Conservation (phyloP, 176 grass and related monocot species). For the Eleusine coracana region DNA sequence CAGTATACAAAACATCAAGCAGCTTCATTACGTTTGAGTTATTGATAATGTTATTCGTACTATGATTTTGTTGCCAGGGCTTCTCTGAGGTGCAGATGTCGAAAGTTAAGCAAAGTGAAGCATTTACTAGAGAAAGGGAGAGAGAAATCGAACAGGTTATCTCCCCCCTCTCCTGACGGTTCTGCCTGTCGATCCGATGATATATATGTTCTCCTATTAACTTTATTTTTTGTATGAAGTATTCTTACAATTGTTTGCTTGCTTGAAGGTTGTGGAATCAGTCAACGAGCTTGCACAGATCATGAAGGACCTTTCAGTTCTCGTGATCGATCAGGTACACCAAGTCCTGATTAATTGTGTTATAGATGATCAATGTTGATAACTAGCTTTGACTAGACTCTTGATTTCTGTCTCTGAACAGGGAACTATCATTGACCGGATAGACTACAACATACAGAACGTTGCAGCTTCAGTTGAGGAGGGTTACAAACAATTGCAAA, state of each 20-base stretch:
- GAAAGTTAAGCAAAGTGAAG: slow-evolving; percentile 93
- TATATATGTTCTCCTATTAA: neutral
- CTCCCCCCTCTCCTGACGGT: slow-evolving; percentile 6
- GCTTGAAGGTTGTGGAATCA: slow-evolving; percentile 88
- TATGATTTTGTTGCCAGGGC: slow-evolving; percentile 62
- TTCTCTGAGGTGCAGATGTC: slow-evolving; percentile 92
- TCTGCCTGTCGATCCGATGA: neutral
- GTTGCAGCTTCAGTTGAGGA: slow-evolving; percentile 86
- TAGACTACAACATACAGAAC: slow-evolving; percentile 93
- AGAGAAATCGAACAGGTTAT: slow-evolving; percentile 88
- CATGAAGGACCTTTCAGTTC: slow-evolving; percentile 98
- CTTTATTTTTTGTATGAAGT: neutral
- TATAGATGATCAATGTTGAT: slow-evolving; percentile 17
- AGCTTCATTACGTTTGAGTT: slow-evolving; percentile 10
- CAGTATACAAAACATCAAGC: neutral
- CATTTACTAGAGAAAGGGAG: slow-evolving; percentile 94
- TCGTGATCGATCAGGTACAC: slow-evolving; percentile 96
- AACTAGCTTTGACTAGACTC: slow-evolving; percentile 13
- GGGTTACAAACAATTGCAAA: slow-evolving; percentile 88
- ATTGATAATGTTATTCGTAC: slow-evolving; percentile 1
- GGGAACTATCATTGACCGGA: slow-evolving; percentile 94
- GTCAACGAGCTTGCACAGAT: slow-evolving; percentile 98
- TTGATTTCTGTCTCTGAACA: slow-evolving; percentile 44
- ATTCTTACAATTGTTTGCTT: slow-evolving; percentile 24
- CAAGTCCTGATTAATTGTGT: slow-evolving; percentile 27